Conservation (phyloP, 257 asterid species). For the Salvia splendens region DNA sequence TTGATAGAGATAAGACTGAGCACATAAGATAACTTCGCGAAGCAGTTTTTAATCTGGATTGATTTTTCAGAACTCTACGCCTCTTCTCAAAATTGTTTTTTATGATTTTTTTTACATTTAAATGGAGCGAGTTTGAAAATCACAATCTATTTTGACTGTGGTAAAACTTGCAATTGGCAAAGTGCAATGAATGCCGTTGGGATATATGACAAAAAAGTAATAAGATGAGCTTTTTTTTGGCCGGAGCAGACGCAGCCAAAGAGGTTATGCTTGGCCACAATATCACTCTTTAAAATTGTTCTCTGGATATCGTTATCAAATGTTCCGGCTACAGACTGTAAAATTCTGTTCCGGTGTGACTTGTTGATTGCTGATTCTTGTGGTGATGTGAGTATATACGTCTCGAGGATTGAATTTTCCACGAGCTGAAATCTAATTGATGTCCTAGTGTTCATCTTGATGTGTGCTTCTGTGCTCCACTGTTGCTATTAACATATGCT, state of each 20-base stretch:
- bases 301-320: slow-evolving; percentile 24
- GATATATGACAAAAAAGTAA: slow-evolving; percentile 25
- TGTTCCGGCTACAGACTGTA: neutral
- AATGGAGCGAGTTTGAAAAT: neutral
- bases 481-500: slow-evolving; percentile 14
- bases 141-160: slow-evolving; percentile 17
- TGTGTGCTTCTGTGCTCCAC: slow-evolving; percentile 16
- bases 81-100: neutral
- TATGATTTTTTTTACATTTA: neutral
- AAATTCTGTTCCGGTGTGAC: slow-evolving; percentile 24
- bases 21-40: neutral
- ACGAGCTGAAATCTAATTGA: slow-evolving; percentile 21
- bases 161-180: slow-evolving; percentile 12
- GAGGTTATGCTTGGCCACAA: slow-evolving; percentile 24
- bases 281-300: slow-evolving; percentile 33
- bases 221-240: slow-evolving; percentile 26
- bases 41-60: slow-evolving; percentile 9
- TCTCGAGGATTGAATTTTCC: neutral
- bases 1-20: neutral
- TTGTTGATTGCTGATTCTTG: slow-evolving; percentile 7
- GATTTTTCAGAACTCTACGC: neutral
- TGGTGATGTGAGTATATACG: slow-evolving; percentile 4
- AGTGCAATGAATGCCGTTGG: slow-evolving; percentile 18
- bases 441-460: slow-evolving; percentile 12
- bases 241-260: slow-evolving; percentile 32